A percentile compares a stretch with the other conserved stretches of the same genome.
Evolutionary conservation across 176 grass and related monocot species (phyloP).

Genomic region (Zizania latifolia): DNA sequence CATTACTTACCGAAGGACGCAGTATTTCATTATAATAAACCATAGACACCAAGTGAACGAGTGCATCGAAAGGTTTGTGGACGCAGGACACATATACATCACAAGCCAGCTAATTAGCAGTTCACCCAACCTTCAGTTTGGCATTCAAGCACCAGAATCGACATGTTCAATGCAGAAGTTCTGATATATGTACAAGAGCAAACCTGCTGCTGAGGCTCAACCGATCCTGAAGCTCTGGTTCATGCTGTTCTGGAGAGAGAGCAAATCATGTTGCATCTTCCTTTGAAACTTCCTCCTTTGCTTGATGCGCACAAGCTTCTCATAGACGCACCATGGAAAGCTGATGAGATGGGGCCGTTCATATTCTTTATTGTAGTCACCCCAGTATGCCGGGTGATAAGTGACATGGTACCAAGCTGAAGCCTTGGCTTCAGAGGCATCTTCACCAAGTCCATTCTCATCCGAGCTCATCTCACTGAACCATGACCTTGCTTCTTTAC

Average conservation of each 20-base stretch:
- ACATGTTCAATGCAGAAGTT: constrained; percentile 20
- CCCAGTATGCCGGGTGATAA: constrained; percentile 59
- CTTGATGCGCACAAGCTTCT: constrained; percentile 63
- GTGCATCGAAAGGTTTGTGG: neutral
- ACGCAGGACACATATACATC: neutral
- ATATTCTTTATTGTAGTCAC: constrained; percentile 49
- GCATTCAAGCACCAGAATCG: constrained; percentile 15
- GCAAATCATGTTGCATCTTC: constrained; percentile 28
- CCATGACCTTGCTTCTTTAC: constrained; percentile 78
- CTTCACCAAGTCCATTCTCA: constrained; percentile 26
- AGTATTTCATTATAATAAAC: neutral
- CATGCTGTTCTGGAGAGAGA: constrained; percentile 27
- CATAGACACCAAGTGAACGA: neutral
- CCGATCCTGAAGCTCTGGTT: neutral
- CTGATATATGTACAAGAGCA: constrained; percentile 1
- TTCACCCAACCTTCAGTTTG: neutral
- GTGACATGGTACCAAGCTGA: constrained; percentile 92
- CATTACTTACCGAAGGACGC: neutral
- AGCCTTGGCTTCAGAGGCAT: constrained; percentile 57
- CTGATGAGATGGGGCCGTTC: constrained; percentile 71
- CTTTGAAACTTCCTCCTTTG: constrained; percentile 33
- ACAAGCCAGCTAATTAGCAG: neutral
- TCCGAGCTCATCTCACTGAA: constrained; percentile 45
- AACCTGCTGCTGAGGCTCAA: constrained; percentile 2
- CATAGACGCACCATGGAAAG: constrained; percentile 83